These are phyloP conservation scores for Daldinia concentrica DNA, from an alignment of 495 filamentous ascomycete genomes.

Conservation along the genomic window DNA sequence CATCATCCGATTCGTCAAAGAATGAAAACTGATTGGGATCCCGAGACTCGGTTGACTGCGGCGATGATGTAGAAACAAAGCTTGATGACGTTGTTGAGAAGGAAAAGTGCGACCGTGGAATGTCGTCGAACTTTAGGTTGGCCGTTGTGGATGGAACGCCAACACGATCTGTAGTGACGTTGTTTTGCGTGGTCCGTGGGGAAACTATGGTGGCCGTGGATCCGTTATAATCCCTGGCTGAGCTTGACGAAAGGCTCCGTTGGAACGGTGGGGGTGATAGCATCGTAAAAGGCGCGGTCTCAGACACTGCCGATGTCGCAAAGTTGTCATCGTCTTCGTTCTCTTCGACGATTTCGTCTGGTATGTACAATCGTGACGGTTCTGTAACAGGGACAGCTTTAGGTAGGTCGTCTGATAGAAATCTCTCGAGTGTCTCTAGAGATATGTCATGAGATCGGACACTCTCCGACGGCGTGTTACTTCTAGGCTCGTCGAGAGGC, in stretches of 20 bases:
- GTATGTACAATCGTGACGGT: constrained; percentile 46
- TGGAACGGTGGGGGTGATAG: constrained; percentile 61
- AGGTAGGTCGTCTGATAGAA: constrained; percentile 52
- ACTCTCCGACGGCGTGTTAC: constrained; percentile 49
- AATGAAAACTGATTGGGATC: constrained; percentile 49
- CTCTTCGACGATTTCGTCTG: constrained; percentile 64
- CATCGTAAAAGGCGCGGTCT: constrained; percentile 52
- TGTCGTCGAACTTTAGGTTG: constrained; percentile 19
- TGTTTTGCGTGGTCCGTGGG: constrained; percentile 2
- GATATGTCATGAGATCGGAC: constrained; percentile 58
- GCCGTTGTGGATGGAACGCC: neutral
- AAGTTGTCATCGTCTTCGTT: constrained; percentile 66
- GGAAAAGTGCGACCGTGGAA: constrained; percentile 51
- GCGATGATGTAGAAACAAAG: constrained; percentile 42
- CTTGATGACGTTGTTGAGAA: constrained; percentile 50
- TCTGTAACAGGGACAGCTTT: constrained; percentile 42
- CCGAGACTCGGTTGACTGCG: constrained; percentile 36
- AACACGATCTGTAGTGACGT: neutral
- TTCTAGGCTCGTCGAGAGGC: constrained; percentile 42
- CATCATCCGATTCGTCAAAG: constrained; percentile 56
- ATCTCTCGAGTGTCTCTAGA: constrained; percentile 57
- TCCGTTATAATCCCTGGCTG: constrained; percentile 21
- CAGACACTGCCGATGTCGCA: constrained; percentile 58
- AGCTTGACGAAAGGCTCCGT: constrained; percentile 47
- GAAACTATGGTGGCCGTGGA: constrained; percentile 25